Evolutionary conservation across 2,329 filamentous ascomycete species (phyloP), one percentile per base, ranked within the genome.

Genomic region (Claviceps sp.): DNA sequence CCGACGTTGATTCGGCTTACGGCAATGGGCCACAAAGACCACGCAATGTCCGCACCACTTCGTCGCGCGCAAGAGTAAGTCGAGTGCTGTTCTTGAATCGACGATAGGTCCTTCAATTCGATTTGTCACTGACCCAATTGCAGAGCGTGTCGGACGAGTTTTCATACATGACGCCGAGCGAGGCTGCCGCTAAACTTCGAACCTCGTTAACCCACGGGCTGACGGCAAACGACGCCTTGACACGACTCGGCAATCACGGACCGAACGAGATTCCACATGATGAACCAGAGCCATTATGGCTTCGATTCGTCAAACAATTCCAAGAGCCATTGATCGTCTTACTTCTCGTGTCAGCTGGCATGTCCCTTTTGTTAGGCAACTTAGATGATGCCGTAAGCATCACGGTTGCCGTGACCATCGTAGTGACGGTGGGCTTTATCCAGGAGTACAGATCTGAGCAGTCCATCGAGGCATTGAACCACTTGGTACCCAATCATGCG

Each of bases 361-460:
- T 95, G 41, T 97, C 91, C 0, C 80, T 97, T 48, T 69, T 97
- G 44, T 85, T 98, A 67, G 89, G 90, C 49, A 98, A 98, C 63
- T 82, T 84, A 63, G 91, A 97, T 61, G 94, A 98, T 70, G 91
- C 91, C 5, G 72, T 98, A 61, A 97, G 91, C 67, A 98, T 98
- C 63, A 87, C 91, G 0, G 83, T 95, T 36, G 93, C 93, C 2
- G 93, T 98, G 22, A 95, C 90, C 26, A 98, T 98, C 60, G 93
- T 98, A 5, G 90, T 98, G 24, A 86, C 85, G 0, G 93, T 98
- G 43, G 93, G 91, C 2, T 98, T 98, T 60, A 82, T 97, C 50
- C 93, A 98, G 65, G 93, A 98, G 69, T 98, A 98, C 67, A 79
- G 93, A 54, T 97, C 93, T 7, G 93, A 98, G 66, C 94, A 98